Percentiles rank a stretch among this genome's conserved stretches.
Conservation (phyloP, 208 protist genomes). For the Strigomonas galati region DNA sequence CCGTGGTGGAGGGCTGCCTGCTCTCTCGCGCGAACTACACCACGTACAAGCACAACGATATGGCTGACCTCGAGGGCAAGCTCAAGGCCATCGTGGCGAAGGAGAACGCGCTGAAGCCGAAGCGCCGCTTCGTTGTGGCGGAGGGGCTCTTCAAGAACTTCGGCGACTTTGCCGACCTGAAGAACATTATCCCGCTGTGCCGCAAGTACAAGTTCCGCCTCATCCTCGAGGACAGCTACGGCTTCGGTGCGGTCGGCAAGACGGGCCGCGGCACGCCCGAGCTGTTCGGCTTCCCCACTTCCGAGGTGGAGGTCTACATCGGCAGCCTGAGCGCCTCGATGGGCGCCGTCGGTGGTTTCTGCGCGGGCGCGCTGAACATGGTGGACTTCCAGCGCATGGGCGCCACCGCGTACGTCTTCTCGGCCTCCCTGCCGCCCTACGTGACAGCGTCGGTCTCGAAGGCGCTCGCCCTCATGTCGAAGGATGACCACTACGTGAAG, state of each 20-base stretch:
- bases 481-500: slow-evolving; percentile 32
- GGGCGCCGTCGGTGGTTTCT: slow-evolving; percentile 95
- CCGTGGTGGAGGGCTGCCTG: slow-evolving; percentile 83
- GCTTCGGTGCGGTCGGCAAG: slow-evolving; percentile 93
- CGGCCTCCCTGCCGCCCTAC: slow-evolving; percentile 95
- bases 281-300: slow-evolving; percentile 85
- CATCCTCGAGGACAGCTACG: slow-evolving; percentile 96
- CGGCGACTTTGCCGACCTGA: slow-evolving; percentile 88
- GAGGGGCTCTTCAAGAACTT: slow-evolving; percentile 94
- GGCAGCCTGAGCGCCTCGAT: slow-evolving; percentile 87
- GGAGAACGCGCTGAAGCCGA: slow-evolving; percentile 57
- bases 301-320: slow-evolving; percentile 85
- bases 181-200: slow-evolving; percentile 90
- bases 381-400: slow-evolving; percentile 94
- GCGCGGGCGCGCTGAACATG: slow-evolving; percentile 76
- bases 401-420: slow-evolving; percentile 96
- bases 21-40: slow-evolving; percentile 86
- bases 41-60: slow-evolving; percentile 96
- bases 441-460: slow-evolving; percentile 76
- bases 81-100: slow-evolving; percentile 72
- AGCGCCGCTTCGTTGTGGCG: slow-evolving; percentile 92
- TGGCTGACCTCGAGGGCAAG: slow-evolving; percentile 86
- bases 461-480: slow-evolving; percentile 75
- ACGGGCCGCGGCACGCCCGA: slow-evolving; percentile 94
- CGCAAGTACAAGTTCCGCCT: slow-evolving; percentile 94